A percentile compares a stretch with the other conserved stretches of the same genome.
These are phyloP conservation scores for Cyberlindnera mississippiensis DNA, from an alignment of 805 yeast species.

Conservation along the genomic window DNA sequence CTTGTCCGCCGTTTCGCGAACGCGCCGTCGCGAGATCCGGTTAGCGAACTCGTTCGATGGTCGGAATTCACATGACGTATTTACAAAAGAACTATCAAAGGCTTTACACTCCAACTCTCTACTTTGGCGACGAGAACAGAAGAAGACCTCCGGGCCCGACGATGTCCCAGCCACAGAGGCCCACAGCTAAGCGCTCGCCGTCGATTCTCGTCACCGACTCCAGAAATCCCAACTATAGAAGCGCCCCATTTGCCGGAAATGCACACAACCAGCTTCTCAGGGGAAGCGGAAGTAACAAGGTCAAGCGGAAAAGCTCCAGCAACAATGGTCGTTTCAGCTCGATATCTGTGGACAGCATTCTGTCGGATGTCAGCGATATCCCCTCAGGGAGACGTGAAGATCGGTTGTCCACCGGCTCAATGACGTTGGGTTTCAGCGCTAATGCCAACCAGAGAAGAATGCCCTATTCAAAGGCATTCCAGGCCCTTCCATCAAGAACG, in stretches of 20 bases:
- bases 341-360: slow-evolving; percentile 75
- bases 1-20: not conserved
- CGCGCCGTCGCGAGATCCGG: not conserved
- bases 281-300: slow-evolving; percentile 10
- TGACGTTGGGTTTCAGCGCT: slow-evolving; percentile 9
- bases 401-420: slow-evolving; percentile 36
- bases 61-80: not conserved
- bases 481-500: slow-evolving; percentile 64
- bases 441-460: slow-evolving; percentile 14
- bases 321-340: slow-evolving; percentile 47
- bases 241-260: slow-evolving; percentile 78
- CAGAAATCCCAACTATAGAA: slow-evolving; percentile 51
- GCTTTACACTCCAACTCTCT: no score
- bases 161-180: slow-evolving; percentile 31
- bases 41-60: slow-evolving; percentile 2
- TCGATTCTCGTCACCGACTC: slow-evolving; percentile 91
- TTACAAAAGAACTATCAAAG: no score
- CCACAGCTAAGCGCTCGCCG: slow-evolving; percentile 82
- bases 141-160: no score
- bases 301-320: slow-evolving; percentile 31
- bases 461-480: slow-evolving; percentile 44
- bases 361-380: slow-evolving; percentile 78
- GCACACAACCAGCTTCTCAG: slow-evolving; percentile 26
- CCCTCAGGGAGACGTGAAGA: slow-evolving; percentile 64
- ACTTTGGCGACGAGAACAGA: no score